Evolutionary conservation across 176 grass and related monocot genomes (phyloP).

Genomic region (Eragrostis curvula): DNA sequence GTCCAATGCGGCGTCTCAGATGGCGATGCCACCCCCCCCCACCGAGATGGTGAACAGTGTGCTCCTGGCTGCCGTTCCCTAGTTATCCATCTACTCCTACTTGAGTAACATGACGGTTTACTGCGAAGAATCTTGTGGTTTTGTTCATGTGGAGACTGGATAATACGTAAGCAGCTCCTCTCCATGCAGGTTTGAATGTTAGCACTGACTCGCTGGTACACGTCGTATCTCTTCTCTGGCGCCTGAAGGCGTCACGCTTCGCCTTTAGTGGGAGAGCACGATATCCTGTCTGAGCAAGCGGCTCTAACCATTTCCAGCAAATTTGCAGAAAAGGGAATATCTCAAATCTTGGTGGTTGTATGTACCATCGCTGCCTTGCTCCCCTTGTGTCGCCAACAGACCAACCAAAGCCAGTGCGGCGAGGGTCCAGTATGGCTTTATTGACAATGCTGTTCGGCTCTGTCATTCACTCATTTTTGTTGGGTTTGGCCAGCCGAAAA

Average conservation of each 20-base stretch:
- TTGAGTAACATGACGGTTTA: background rate
- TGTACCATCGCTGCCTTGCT: background rate
- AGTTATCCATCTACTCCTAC: background rate
- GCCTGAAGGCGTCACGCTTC: background rate
- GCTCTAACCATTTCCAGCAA: slow-evolving; percentile 2
- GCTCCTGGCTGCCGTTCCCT: background rate
- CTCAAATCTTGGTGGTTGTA: background rate
- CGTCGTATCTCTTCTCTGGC: background rate
- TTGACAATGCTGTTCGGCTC: background rate
- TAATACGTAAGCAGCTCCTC: background rate
- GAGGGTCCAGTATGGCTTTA: slow-evolving; percentile 29
- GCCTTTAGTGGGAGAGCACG: background rate
- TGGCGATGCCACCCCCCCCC: no score
- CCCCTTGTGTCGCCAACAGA: background rate
- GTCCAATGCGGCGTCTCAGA: background rate
- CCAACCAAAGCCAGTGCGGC: background rate
- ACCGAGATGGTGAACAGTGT: background rate
- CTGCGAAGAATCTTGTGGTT: background rate
- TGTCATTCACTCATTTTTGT: background rate
- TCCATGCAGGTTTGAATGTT: background rate
- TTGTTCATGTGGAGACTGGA: background rate
- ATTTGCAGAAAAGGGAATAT: background rate
- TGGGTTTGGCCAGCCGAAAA: background rate
- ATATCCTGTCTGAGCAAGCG: background rate
- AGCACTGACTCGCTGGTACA: background rate